Percentiles rank a stretch among this genome's conserved stretches.
phyloP scores from a whole-genome alignment of 768 basidiomycete genomes.

The Fomitopsis pulvina region DNA sequence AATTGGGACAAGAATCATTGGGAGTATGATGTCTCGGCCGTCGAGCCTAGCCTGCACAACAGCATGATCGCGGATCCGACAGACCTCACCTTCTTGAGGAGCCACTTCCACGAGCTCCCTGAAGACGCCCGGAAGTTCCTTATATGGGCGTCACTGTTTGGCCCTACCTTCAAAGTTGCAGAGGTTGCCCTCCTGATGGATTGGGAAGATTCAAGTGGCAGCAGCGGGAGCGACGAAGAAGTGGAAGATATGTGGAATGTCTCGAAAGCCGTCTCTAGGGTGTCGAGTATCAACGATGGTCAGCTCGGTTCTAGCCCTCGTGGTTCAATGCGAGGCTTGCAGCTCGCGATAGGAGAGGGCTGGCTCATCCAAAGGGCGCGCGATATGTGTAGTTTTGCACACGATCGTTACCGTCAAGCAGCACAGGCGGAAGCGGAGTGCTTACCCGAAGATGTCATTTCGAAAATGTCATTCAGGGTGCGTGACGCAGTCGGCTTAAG shows the following conservation, averaged over 20 bases:
- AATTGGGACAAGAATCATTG: constrained; percentile 61
- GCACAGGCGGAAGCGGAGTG: constrained; percentile 52
- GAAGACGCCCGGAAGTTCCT: constrained; percentile 62
- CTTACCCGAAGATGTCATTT: constrained; percentile 41
- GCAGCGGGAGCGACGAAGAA: constrained; percentile 42
- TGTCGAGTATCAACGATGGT: constrained; percentile 39
- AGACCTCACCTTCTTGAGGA: constrained; percentile 54
- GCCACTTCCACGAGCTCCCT: constrained; percentile 53
- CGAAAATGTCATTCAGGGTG: constrained; percentile 69
- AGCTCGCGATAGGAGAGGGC: constrained; percentile 61
- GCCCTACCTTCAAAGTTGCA: constrained; percentile 70
- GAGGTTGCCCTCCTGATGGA: constrained; percentile 72
- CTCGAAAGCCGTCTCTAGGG: constrained; percentile 43
- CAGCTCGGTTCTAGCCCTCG: constrained; percentile 29
- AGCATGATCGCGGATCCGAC: constrained; percentile 50
- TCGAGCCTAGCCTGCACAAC: constrained; percentile 47
- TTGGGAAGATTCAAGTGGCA: constrained; percentile 54
- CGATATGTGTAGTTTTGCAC: constrained; percentile 72
- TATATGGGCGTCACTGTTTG: constrained; percentile 68
- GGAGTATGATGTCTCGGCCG: constrained; percentile 54
- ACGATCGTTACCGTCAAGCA: constrained; percentile 71
- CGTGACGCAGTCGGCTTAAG: constrained; percentile 15
- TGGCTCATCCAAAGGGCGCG: constrained; percentile 68
- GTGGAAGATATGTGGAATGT: constrained; percentile 42
- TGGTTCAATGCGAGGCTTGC: constrained; percentile 61